These are phyloP conservation scores for Acer yangbiense DNA, from an alignment of 345 rosid genomes.

Conservation along the genomic window DNA sequence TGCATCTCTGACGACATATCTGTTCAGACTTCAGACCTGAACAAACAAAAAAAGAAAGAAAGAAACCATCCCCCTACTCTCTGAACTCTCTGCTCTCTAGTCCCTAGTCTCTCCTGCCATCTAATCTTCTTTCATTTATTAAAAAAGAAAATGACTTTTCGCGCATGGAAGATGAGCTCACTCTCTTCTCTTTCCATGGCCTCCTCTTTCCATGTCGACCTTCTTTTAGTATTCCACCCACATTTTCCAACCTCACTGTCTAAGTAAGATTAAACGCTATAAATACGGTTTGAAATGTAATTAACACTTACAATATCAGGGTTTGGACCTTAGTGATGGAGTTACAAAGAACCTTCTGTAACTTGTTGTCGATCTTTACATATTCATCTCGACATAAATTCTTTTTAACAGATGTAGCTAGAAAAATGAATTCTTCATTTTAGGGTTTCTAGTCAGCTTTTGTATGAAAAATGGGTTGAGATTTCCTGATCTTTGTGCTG, in stretches of 20 bases:
- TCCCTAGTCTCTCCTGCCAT: conserved; percentile 26
- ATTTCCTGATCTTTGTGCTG: too few species aligned
- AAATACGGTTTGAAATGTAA: not conserved
- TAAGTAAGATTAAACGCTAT: not conserved
- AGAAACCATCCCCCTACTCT: not conserved
- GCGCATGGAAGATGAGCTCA: not conserved
- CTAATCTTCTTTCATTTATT: not conserved
- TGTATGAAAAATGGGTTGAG: too few species aligned
- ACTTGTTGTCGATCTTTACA: too few species aligned
- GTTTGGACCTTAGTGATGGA: too few species aligned
- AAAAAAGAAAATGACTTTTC: not conserved
- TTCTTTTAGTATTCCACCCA: not conserved
- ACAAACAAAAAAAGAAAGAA: too few species aligned
- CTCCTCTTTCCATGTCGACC: not conserved
- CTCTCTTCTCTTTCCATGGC: too few species aligned
- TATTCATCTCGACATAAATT: too few species aligned
- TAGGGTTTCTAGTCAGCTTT: too few species aligned
- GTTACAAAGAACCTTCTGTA: too few species aligned
- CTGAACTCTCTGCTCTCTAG: conserved; percentile 18
- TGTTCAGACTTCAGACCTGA: not conserved
- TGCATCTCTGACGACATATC: conserved; percentile 12
- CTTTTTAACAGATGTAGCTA: too few species aligned
- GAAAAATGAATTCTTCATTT: too few species aligned
- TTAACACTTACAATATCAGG: too few species aligned
- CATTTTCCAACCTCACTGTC: not conserved